Conservation (phyloP, 2,329 filamentous ascomycete species). For the Lachnellula suecica region DNA sequence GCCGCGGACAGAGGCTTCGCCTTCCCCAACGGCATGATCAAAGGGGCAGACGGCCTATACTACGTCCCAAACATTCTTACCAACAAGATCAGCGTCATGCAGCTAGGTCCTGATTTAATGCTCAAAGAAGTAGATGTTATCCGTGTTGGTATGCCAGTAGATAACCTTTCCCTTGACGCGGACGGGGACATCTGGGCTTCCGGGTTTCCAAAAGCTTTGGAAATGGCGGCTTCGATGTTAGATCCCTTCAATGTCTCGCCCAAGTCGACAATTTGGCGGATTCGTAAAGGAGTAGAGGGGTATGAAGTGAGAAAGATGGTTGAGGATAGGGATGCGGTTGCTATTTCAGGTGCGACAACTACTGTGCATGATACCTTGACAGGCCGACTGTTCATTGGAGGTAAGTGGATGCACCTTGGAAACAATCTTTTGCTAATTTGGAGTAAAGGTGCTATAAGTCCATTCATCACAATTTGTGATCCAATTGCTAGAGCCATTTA, state of each 20-base stretch:
- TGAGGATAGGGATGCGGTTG: background rate
- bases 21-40: conserved; percentile 30
- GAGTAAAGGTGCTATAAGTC: background rate
- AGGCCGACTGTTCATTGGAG: background rate
- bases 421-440: background rate
- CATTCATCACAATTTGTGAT: background rate
- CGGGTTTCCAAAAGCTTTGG: conserved; percentile 25
- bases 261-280: conserved; percentile 15
- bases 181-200: conserved; percentile 32
- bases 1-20: conserved; percentile 20
- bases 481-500: background rate
- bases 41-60: conserved; percentile 25
- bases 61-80: conserved; percentile 28
- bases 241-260: conserved; percentile 15
- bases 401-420: background rate
- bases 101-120: background rate
- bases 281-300: background rate
- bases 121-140: conserved; percentile 19
- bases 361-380: conserved; percentile 1
- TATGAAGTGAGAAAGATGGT: background rate
- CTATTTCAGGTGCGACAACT: background rate
- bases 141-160: conserved; percentile 27
- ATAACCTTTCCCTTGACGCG: conserved; percentile 31
- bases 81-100: conserved; percentile 22
- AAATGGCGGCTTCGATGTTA: conserved; percentile 18